Evolutionary conservation across 768 basidiomycete species (phyloP).

Genomic region (Xerocomellus dryophilus): DNA sequence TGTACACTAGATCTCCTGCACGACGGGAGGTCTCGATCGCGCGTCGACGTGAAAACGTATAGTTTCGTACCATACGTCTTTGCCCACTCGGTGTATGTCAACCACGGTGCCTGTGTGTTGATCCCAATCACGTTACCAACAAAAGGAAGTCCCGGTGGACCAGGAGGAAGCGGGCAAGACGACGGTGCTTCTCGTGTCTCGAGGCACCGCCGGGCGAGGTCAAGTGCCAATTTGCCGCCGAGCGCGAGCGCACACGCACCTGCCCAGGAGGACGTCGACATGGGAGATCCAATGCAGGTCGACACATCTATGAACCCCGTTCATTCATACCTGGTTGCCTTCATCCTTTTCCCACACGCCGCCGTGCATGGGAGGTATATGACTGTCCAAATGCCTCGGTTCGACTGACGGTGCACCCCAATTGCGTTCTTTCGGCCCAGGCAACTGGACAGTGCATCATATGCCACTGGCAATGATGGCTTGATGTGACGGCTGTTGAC

Average conservation of each 20-base stretch:
- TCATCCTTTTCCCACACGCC: constrained; percentile 6
- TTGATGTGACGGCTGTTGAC: no score
- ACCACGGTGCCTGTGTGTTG: constrained; percentile 32
- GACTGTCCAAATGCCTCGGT: no score
- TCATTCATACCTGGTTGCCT: background rate
- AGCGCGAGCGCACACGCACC: background rate
- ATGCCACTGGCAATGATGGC: no score
- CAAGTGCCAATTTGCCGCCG: background rate
- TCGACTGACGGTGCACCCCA: no score
- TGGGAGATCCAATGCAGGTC: background rate
- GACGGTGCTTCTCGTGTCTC: background rate
- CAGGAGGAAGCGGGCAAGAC: constrained; percentile 30
- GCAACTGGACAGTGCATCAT: no score
- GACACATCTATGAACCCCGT: background rate
- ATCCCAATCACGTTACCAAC: constrained; percentile 39
- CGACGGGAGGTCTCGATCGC: background rate
- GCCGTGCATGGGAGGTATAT: background rate
- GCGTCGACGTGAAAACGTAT: background rate
- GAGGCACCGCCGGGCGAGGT: background rate
- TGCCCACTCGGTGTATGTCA: constrained; percentile 38
- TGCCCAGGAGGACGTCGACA: background rate
- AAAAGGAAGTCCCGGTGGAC: constrained; percentile 34
- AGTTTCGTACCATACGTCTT: constrained; percentile 29
- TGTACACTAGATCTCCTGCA: constrained; percentile 44
- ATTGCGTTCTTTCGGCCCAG: no score